Percentiles rank a stretch among this genome's conserved stretches.
These are phyloP conservation scores for Coccomyxa sp. DNA, from an alignment of 139 green algal species.

Conservation along the genomic window DNA sequence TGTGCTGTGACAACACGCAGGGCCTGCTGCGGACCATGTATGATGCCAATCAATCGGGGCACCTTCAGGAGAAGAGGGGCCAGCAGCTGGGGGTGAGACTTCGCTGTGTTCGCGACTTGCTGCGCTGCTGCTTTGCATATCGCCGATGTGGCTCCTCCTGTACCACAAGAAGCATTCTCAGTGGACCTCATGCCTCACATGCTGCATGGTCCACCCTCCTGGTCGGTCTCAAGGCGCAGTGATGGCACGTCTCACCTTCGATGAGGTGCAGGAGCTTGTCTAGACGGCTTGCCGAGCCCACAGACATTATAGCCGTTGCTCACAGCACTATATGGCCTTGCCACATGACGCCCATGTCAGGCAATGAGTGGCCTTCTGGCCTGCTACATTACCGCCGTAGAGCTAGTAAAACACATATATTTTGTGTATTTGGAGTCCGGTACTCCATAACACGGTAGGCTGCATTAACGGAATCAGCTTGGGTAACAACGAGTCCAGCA, in stretches of 20 bases:
- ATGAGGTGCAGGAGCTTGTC: slow-evolving; percentile 68
- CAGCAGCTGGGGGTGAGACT: slow-evolving; percentile 68
- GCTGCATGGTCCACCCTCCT: no score
- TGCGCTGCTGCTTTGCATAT: slow-evolving; percentile 69
- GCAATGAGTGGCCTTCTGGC: no score
- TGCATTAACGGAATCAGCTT: no score
- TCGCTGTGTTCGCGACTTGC: slow-evolving; percentile 77
- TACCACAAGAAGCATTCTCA: neutral
- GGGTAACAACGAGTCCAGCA: no score
- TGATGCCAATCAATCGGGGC: no score
- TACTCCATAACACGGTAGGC: no score
- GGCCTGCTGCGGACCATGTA: slow-evolving; percentile 4
- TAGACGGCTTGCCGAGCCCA: slow-evolving; percentile 34
- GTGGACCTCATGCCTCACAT: neutral
- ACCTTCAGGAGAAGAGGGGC: slow-evolving; percentile 66
- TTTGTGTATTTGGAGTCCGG: no score
- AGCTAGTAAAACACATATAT: no score
- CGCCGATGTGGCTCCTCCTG: slow-evolving; percentile 64
- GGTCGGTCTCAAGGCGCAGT: neutral
- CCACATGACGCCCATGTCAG: no score
- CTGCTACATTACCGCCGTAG: no score
- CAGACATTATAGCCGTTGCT: no score
- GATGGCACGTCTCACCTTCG: slow-evolving; percentile 42
- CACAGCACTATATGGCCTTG: no score
- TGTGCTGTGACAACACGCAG: neutral